phyloP scores from a whole-genome alignment of 2,329 filamentous ascomycete species.

The Moelleriella libera region DNA sequence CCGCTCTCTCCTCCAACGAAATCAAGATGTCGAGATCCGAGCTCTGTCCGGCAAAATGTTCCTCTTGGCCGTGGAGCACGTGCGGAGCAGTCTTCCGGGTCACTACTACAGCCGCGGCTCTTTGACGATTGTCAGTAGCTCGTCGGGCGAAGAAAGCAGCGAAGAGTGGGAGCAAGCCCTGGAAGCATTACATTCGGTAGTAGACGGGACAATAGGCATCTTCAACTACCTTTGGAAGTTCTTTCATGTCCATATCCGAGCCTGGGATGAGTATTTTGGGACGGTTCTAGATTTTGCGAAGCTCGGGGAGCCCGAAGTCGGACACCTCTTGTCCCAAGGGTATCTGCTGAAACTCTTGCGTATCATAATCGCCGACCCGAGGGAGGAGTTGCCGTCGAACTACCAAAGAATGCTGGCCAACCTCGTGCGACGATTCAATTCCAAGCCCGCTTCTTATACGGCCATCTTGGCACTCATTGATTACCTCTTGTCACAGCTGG shows the following conservation, averaged over 20 bases:
- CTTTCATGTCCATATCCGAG: slow-evolving; percentile 47
- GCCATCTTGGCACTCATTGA: slow-evolving; percentile 36
- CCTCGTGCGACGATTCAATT: slow-evolving; percentile 33
- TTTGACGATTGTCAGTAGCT: slow-evolving; percentile 1
- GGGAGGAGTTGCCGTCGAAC: slow-evolving; percentile 34
- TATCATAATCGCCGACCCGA: slow-evolving; percentile 45
- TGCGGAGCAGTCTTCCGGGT: slow-evolving; percentile 33
- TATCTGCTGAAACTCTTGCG: slow-evolving; percentile 45
- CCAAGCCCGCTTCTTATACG: slow-evolving; percentile 38
- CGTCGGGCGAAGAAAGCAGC: slow-evolving; percentile 13
- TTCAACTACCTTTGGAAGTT: slow-evolving; percentile 44
- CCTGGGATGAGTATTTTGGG: slow-evolving; percentile 67
- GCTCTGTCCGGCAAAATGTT: slow-evolving; percentile 35
- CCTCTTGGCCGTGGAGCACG: slow-evolving; percentile 32
- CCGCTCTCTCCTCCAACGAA: slow-evolving; percentile 50
- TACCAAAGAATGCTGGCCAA: slow-evolving; percentile 40
- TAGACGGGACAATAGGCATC: slow-evolving; percentile 26
- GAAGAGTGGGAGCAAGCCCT: slow-evolving; percentile 10
- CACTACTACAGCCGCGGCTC: slow-evolving; percentile 24
- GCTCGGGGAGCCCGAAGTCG: slow-evolving; percentile 44
- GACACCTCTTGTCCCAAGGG: slow-evolving; percentile 42
- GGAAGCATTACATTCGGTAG: slow-evolving; percentile 1
- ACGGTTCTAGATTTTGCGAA: slow-evolving; percentile 53
- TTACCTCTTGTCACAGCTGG: slow-evolving; percentile 27
- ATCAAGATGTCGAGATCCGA: slow-evolving; percentile 42